Conservation (phyloP, 768 basidiomycete genomes). For the Rhodotorula paludigena region DNA sequence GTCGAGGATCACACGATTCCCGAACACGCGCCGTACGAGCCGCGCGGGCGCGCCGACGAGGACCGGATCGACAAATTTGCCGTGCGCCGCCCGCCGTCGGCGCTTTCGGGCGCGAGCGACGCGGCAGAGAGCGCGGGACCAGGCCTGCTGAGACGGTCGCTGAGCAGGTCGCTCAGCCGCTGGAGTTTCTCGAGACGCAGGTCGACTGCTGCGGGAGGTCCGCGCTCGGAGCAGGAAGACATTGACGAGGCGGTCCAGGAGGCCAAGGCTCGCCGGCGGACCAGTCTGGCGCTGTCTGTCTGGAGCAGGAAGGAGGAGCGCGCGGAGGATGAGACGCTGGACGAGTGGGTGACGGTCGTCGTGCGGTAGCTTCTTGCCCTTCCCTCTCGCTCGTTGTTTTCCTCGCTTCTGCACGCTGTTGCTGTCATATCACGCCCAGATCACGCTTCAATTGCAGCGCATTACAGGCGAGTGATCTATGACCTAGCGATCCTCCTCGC, state of each 20-base stretch:
- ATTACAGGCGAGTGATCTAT: background rate
- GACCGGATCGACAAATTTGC: too few relatives aligned
- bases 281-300: background rate
- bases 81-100: too few relatives aligned
- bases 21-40: background rate
- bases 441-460: too few relatives aligned
- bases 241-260: background rate
- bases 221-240: background rate
- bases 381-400: background rate
- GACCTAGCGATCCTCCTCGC: background rate
- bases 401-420: background rate
- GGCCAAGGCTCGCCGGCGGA: background rate
- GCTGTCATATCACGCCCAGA: background rate
- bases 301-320: background rate
- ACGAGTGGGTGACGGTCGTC: conserved; percentile 20
- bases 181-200: too few relatives aligned
- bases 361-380: background rate
- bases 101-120: too few relatives aligned
- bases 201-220: too few relatives aligned
- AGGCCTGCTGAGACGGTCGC: background rate
- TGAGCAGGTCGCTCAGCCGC: background rate
- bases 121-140: background rate
- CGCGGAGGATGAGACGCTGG: conserved; percentile 5
- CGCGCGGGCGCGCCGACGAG: background rate
- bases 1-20: background rate